phyloP scores from a whole-genome alignment of 768 basidiomycete genomes.

The Tulasnella sp. region DNA sequence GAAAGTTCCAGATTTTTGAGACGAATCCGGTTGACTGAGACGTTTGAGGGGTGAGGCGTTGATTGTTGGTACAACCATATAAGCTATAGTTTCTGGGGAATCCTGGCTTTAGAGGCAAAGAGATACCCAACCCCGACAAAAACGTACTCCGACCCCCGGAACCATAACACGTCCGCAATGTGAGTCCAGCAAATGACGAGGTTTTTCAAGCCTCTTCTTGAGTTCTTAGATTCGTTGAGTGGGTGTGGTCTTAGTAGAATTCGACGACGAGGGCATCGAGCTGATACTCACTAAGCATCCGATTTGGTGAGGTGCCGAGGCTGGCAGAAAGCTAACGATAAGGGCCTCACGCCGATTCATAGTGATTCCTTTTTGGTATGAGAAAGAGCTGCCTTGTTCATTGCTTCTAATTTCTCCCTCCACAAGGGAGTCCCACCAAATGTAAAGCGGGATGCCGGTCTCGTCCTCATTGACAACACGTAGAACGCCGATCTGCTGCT shows the following conservation, averaged over 20 bases:
- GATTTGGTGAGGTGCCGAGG: background rate
- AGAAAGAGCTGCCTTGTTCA: background rate
- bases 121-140: background rate
- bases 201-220: background rate
- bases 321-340: no score
- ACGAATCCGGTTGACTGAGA: accelerated
- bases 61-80: background rate
- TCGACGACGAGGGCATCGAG: no score
- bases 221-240: background rate
- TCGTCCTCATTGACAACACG: background rate
- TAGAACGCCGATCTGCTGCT: background rate
- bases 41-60: background rate
- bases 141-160: background rate
- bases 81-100: background rate
- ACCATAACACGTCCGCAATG: background rate
- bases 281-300: background rate
- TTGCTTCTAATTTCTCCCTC: background rate
- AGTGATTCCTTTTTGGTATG: no score
- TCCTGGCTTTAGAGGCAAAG: background rate
- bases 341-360: no score
- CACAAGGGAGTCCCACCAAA: background rate
- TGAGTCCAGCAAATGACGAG: background rate
- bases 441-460: background rate
- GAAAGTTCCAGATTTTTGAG: background rate
- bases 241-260: background rate